These are phyloP conservation scores for Tolypocladium nubicola DNA, from an alignment of 2,329 filamentous ascomycete genomes.

Conservation along the genomic window DNA sequence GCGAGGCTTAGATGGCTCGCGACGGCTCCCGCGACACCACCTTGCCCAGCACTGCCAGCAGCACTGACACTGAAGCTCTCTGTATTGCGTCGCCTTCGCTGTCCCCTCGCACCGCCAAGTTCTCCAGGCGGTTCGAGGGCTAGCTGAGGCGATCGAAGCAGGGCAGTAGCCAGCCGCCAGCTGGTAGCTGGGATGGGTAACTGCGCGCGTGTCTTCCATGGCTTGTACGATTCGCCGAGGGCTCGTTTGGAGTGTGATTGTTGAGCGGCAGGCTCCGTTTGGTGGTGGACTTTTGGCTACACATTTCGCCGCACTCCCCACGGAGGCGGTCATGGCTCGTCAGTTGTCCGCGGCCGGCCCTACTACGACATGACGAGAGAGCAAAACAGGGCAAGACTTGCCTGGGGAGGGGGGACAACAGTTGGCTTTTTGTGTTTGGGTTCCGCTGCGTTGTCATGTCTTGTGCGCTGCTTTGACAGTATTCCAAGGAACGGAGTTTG, in stretches of 20 bases:
- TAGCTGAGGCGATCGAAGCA: neutral
- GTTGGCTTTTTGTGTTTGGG: neutral
- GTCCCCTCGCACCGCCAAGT: neutral
- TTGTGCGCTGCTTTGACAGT: neutral
- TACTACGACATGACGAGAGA: neutral
- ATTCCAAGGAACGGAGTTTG: neutral
- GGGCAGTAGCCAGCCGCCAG: neutral
- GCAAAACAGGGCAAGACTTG: neutral
- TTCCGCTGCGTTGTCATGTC: neutral
- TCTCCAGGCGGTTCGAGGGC: neutral
- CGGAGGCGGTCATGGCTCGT: neutral
- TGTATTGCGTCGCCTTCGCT: neutral
- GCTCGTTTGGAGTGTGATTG: neutral
- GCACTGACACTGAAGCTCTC: neutral
- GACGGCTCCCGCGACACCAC: slow-evolving; percentile 13
- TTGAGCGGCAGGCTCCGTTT: neutral
- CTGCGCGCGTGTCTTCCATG: neutral
- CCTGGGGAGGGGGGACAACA: neutral
- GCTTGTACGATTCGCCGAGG: neutral
- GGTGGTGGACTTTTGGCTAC: neutral
- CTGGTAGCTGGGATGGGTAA: neutral
- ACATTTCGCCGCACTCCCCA: neutral
- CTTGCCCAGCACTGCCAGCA: neutral
- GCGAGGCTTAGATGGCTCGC: slow-evolving; percentile 28
- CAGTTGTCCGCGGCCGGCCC: neutral